A percentile compares a stretch with the other conserved stretches of the same genome.
phyloP scores from a whole-genome alignment of 352 stramenopile genomes.

The Phytophthora pluvialis region DNA sequence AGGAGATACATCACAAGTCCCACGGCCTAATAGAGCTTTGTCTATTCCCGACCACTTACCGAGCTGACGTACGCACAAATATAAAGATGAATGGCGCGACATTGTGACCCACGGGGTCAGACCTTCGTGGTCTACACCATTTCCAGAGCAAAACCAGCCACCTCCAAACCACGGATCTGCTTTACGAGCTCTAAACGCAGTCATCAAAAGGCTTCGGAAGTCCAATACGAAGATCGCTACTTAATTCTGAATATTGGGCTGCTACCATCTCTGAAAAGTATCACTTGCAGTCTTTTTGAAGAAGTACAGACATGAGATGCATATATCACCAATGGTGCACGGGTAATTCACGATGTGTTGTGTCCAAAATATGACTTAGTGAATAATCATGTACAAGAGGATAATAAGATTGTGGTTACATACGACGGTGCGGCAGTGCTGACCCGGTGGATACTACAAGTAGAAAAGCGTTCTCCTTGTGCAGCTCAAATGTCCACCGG shows the following conservation, averaged over 20 bases:
- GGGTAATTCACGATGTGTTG: no score
- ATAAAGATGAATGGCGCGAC: not conserved
- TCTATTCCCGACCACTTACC: constrained; percentile 4
- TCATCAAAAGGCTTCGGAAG: no score
- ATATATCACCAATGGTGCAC: no score
- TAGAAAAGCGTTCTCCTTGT: not conserved
- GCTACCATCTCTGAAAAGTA: no score
- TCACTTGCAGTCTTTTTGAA: no score
- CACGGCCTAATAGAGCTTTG: constrained; percentile 13
- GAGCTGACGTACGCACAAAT: not conserved
- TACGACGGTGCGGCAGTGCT: no score
- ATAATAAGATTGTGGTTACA: no score
- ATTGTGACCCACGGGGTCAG: constrained; percentile 3
- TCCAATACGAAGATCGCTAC: no score
- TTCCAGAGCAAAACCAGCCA: not conserved
- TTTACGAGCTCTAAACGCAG: constrained; percentile 1
- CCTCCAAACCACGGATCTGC: constrained; percentile 7
- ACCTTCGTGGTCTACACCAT: constrained; percentile 1
- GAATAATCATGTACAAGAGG: no score
- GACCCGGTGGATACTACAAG: not conserved
- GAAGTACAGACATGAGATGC: no score
- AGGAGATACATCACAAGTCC: not conserved
- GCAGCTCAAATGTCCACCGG: not conserved
- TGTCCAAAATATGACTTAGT: no score
- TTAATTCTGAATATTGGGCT: no score